A percentile compares a stretch with the other conserved stretches of the same genome.
Conservation (phyloP, 805 yeast species). For the Pichia insulana region DNA sequence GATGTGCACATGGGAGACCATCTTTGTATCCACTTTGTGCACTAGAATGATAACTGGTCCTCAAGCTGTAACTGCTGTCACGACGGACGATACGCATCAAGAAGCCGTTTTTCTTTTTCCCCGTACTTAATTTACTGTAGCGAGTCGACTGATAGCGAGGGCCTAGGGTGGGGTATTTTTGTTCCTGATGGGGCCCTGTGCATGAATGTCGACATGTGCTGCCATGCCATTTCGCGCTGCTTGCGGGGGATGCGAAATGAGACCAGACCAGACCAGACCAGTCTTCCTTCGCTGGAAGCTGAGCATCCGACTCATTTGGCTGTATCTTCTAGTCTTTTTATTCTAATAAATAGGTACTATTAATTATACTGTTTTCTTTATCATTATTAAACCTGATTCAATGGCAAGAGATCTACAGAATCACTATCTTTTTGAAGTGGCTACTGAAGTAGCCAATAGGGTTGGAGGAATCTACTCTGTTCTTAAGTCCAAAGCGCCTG, state of each 20-base stretch:
- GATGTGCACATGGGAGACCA: conserved; percentile 85
- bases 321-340: neutral
- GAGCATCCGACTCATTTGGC: neutral
- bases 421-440: conserved; percentile 84
- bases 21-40: conserved; percentile 33
- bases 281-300: neutral
- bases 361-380: neutral
- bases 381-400: neutral
- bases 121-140: too few relatives aligned
- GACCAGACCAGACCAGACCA: neutral
- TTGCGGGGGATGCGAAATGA: neutral
- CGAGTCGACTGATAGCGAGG: too few relatives aligned
- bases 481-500: conserved; percentile 91
- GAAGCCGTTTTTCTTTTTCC: too few relatives aligned
- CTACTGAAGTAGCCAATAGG: conserved; percentile 95
- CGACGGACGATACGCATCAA: too few relatives aligned
- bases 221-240: too few relatives aligned
- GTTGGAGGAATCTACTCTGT: conserved; percentile 98
- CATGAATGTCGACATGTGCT: too few relatives aligned
- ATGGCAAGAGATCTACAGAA: conserved; percentile 82
- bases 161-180: too few relatives aligned
- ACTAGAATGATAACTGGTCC: too few relatives aligned
- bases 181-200: too few relatives aligned
- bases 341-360: too few relatives aligned
- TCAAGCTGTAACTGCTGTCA: too few relatives aligned